phyloP scores from a whole-genome alignment of 2,329 filamentous ascomycete species.

The Arthrocladium fulminans region DNA sequence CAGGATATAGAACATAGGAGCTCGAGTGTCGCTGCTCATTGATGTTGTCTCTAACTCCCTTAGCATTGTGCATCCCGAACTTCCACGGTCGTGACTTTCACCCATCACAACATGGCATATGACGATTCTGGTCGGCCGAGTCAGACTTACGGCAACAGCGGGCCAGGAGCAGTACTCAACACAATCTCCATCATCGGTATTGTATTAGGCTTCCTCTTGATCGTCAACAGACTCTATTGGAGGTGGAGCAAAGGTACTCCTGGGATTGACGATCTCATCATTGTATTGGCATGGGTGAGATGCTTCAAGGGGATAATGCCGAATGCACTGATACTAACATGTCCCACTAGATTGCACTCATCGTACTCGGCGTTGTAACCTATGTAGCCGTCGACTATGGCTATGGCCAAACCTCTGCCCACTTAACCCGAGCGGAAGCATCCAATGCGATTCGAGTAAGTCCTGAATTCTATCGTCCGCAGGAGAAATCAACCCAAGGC shows the following conservation, averaged over 20 bases:
- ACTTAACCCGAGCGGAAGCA: slow-evolving; percentile 20
- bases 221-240: slow-evolving; percentile 9
- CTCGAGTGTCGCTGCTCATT: background rate
- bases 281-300: slow-evolving; percentile 25
- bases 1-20: slow-evolving; percentile 1
- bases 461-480: slow-evolving; percentile 6
- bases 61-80: too few species aligned
- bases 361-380: slow-evolving; percentile 24
- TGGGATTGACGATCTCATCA: slow-evolving; percentile 25
- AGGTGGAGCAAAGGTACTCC: slow-evolving; percentile 15
- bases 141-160: slow-evolving; percentile 5
- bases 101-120: slow-evolving; percentile 5
- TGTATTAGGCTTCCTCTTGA: slow-evolving; percentile 4
- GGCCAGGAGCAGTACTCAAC: slow-evolving; percentile 5
- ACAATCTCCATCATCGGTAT: slow-evolving; percentile 2
- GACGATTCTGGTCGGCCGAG: slow-evolving; percentile 4
- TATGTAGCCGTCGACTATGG: slow-evolving; percentile 27
- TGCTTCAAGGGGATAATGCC: background rate
- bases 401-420: slow-evolving; percentile 24
- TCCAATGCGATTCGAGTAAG: slow-evolving; percentile 23
- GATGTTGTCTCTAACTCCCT: background rate
- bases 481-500: slow-evolving; percentile 5
- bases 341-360: slow-evolving; percentile 21
- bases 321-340: slow-evolving; percentile 1
- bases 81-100: background rate